Evolutionary conservation across 805 yeast species (phyloP).

Genomic region (Cyberlindnera euphorbiiphila): DNA sequence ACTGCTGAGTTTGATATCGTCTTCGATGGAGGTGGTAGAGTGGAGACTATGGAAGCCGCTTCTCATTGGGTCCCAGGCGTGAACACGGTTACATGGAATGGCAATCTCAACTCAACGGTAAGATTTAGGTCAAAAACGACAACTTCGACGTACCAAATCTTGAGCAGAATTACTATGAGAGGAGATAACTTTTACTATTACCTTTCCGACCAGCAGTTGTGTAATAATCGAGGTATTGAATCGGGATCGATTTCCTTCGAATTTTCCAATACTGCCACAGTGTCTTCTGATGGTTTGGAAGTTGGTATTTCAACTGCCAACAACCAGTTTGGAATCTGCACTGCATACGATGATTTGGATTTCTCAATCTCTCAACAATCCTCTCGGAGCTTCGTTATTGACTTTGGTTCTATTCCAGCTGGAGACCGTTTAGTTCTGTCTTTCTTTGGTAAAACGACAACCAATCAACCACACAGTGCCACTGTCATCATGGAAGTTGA

Average conservation of each 20-base stretch:
- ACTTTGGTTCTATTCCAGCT: conserved; percentile 10
- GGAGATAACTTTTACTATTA: conserved; percentile 16
- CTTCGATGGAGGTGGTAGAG: conserved; percentile 17
- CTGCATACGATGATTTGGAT: background rate
- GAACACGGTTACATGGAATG: conserved; percentile 18
- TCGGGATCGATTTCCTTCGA: conserved; percentile 11
- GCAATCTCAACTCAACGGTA: conserved; percentile 5
- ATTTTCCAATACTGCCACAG: background rate
- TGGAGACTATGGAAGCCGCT: conserved; percentile 8
- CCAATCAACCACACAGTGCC: background rate
- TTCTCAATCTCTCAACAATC: background rate
- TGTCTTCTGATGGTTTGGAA: conserved; percentile 1
- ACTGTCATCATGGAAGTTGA: background rate
- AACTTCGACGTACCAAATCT: background rate
- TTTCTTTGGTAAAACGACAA: background rate
- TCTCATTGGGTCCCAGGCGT: conserved; percentile 11
- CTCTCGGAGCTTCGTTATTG: background rate
- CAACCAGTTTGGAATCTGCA: conserved; percentile 4
- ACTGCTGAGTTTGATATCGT: conserved; percentile 7
- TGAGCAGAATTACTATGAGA: conserved; percentile 16
- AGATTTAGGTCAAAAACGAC: background rate
- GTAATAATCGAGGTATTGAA: conserved; percentile 5
- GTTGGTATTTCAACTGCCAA: background rate
- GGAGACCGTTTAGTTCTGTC: conserved; percentile 14
- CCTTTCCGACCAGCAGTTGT: conserved; percentile 4